Evolutionary conservation across 2,329 filamentous ascomycete species (phyloP).

Genomic region (Diaporthe ampelina): DNA sequence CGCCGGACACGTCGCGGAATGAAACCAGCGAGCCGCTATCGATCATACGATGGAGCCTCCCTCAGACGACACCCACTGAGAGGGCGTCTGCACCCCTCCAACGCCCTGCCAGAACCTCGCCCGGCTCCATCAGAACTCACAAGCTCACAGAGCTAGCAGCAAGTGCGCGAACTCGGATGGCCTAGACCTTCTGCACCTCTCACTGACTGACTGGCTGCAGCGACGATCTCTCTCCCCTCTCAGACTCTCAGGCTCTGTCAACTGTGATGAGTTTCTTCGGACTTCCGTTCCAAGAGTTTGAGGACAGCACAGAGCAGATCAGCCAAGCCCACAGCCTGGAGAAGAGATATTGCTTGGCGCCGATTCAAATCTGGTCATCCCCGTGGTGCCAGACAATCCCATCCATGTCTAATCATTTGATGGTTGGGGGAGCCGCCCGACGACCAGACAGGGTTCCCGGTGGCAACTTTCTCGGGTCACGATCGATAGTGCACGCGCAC

Average conservation of each 20-base stretch:
- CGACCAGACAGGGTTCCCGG: slow-evolving; percentile 11
- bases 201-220: slow-evolving; percentile 4
- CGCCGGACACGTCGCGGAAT: slow-evolving; percentile 32
- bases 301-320: neutral
- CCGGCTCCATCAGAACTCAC: neutral
- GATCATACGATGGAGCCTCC: slow-evolving; percentile 27
- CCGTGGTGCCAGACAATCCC: neutral
- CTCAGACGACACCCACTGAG: slow-evolving; percentile 27
- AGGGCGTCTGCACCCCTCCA: slow-evolving; percentile 26
- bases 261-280: no score
- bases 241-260: neutral
- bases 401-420: neutral
- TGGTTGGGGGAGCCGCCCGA: neutral
- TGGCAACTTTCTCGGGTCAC: slow-evolving; percentile 26
- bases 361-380: slow-evolving; percentile 17
- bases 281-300: neutral
- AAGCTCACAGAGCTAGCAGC: neutral
- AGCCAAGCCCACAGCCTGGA: neutral
- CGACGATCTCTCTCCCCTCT: neutral
- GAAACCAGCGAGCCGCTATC: slow-evolving; percentile 33
- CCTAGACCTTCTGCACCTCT: neutral
- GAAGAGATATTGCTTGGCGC: slow-evolving; percentile 13
- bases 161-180: slow-evolving; percentile 17
- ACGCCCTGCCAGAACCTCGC: neutral
- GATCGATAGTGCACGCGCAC: neutral